Evolutionary conservation across 148 eudicot genomes (phyloP).

Genomic region (Chenopodium berlandieri): DNA sequence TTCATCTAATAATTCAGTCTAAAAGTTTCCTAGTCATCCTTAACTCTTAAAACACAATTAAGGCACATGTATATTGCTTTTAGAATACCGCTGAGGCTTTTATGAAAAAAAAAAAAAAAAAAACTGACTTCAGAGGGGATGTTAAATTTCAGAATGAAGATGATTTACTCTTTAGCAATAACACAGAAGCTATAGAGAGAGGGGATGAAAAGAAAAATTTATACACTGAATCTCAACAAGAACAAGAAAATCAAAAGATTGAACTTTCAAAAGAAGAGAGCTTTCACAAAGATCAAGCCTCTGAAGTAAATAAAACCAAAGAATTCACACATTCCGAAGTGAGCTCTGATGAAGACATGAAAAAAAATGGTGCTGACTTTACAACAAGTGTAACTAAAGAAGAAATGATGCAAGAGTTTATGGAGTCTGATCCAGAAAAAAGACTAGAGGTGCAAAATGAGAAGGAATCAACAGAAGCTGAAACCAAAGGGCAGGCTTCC

Average conservation of each 20-base stretch:
- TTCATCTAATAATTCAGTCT: background rate
- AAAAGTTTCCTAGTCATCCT: background rate
- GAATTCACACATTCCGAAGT: conserved; percentile 12
- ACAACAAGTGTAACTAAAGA: conserved; percentile 7
- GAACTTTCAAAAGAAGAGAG: conserved; percentile 11
- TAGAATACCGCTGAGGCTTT: conserved; percentile 9
- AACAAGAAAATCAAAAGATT: conserved; percentile 14
- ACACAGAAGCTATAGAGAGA: background rate
- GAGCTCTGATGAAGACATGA: conserved; percentile 9
- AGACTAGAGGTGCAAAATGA: conserved; percentile 6
- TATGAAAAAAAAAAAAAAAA: background rate
- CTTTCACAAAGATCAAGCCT: conserved; percentile 2
- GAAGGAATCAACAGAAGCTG: background rate
- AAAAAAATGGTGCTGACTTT: background rate
- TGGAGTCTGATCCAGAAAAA: conserved; percentile 8
- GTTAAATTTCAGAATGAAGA: conserved; percentile 10
- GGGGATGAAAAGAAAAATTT: background rate
- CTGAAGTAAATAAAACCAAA: background rate
- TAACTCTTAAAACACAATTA: background rate
- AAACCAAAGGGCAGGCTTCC: conserved; percentile 4
- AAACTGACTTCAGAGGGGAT: conserved; percentile 1
- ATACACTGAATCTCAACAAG: background rate
- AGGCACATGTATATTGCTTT: background rate
- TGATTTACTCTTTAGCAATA: conserved; percentile 17
- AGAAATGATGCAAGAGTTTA: conserved; percentile 5